A percentile compares a stretch with the other conserved stretches of the same genome.
Evolutionary conservation across 2,329 filamentous ascomycete genomes (phyloP).

Genomic region (Xylariales sp.): DNA sequence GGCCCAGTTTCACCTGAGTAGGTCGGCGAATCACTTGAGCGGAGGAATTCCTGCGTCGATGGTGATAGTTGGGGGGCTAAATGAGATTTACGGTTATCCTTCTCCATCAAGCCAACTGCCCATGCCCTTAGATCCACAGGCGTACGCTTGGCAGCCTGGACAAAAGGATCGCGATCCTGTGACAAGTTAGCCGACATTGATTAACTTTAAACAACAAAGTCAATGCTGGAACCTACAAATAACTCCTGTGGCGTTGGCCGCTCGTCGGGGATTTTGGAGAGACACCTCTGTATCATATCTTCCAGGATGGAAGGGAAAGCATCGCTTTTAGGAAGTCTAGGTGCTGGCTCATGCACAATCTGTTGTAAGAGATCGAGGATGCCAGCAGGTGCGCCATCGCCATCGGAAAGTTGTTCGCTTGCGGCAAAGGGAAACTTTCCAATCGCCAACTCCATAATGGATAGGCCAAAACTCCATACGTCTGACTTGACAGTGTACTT

Average conservation of each 20-base stretch:
- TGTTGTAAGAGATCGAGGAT: slow-evolving; percentile 95
- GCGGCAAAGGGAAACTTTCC: slow-evolving; percentile 92
- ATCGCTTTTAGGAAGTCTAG: slow-evolving; percentile 91
- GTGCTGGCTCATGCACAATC: slow-evolving; percentile 94
- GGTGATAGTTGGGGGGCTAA: slow-evolving; percentile 77
- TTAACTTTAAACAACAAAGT: neutral
- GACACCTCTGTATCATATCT: slow-evolving; percentile 94
- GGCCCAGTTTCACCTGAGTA: slow-evolving; percentile 40
- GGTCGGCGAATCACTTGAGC: slow-evolving; percentile 57
- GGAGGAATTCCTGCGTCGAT: slow-evolving; percentile 70
- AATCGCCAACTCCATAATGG: slow-evolving; percentile 95
- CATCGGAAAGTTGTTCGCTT: slow-evolving; percentile 66
- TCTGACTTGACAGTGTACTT: slow-evolving; percentile 98
- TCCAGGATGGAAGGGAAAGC: slow-evolving; percentile 93
- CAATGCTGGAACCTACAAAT: slow-evolving; percentile 59
- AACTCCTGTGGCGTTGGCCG: slow-evolving; percentile 91
- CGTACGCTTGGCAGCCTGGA: slow-evolving; percentile 93
- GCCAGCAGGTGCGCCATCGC: slow-evolving; percentile 80
- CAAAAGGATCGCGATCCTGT: slow-evolving; percentile 87
- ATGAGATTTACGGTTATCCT: slow-evolving; percentile 93
- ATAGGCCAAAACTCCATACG: slow-evolving; percentile 95
- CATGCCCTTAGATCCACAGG: slow-evolving; percentile 91
- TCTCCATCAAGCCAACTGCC: slow-evolving; percentile 91
- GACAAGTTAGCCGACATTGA: slow-evolving; percentile 17
- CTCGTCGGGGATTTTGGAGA: slow-evolving; percentile 83